phyloP scores from a whole-genome alignment of 179 eudicot genomes.

The Silene noctiflora region DNA sequence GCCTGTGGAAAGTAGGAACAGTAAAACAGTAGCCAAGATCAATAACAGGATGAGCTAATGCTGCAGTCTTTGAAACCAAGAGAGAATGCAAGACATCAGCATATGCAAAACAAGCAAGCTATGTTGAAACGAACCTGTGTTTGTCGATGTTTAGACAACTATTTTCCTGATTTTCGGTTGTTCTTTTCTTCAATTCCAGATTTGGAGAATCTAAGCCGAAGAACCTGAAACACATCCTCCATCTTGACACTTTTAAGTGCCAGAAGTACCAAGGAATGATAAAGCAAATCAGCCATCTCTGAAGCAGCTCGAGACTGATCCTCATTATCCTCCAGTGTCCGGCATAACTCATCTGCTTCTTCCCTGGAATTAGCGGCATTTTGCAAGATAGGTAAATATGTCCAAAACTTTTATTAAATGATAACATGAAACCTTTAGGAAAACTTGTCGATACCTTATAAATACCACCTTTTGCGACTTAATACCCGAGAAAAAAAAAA shows the following conservation, averaged over 20 bases:
- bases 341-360: constrained; percentile 91
- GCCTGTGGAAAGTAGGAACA: background rate
- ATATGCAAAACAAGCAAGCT: background rate
- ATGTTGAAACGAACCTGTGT: background rate
- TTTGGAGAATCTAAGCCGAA: constrained; percentile 62
- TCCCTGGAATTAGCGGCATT: constrained; percentile 41
- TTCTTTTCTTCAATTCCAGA: constrained; percentile 87
- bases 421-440: too few relatives aligned
- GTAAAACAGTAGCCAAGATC: background rate
- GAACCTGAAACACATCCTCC: constrained; percentile 70
- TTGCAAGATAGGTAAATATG: background rate
- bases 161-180: constrained; percentile 41
- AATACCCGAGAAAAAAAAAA: too few relatives aligned
- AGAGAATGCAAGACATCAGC: background rate
- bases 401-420: too few relatives aligned
- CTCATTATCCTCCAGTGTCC: constrained; percentile 80
- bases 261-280: constrained; percentile 83
- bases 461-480: too few relatives aligned
- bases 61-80: background rate
- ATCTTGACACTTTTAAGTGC: constrained; percentile 58
- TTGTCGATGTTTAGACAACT: constrained; percentile 2
- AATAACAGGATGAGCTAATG: background rate
- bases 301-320: constrained; percentile 70
- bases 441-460: too few relatives aligned
- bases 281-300: constrained; percentile 92